A percentile compares a stretch with the other conserved stretches of the same genome.
Conservation (phyloP, 202 grass and related monocot species). For the Carex sylvatica region DNA sequence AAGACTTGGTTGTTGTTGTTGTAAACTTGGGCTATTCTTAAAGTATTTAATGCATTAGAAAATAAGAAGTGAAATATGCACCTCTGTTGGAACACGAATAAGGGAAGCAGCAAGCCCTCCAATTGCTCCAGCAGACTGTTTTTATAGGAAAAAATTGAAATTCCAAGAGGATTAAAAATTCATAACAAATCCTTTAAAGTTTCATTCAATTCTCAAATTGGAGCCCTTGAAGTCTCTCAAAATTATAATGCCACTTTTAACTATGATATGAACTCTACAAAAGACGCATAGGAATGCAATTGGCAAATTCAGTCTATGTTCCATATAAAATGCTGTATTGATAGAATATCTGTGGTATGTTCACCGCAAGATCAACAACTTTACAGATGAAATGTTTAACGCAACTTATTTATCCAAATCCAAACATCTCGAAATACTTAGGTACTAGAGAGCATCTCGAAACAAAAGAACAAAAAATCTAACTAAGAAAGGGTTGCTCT, state of each 20-base stretch:
- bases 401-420: background rate
- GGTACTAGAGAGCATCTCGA: too few species aligned
- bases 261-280: background rate
- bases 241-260: background rate
- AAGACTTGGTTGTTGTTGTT: too few species aligned
- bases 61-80: slow-evolving; percentile 7
- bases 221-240: background rate
- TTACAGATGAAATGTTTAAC: background rate
- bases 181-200: background rate
- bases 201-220: background rate
- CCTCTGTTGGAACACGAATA: slow-evolving; percentile 95
- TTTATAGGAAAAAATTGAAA: slow-evolving; percentile 23
- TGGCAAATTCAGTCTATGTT: background rate
- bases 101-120: slow-evolving; percentile 81
- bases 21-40: too few species aligned
- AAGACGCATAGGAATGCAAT: background rate
- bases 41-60: background rate
- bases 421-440: background rate
- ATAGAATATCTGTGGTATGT: background rate
- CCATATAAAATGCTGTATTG: background rate
- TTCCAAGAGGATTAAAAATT: background rate
- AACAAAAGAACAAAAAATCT: background rate
- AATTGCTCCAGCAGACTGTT: slow-evolving; percentile 87
- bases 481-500: background rate
- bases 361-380: background rate